Percentiles rank a stretch among this genome's conserved stretches.
Conservation (phyloP, 2,329 filamentous ascomycete species). For the Neopestalotiopsis sp. region DNA sequence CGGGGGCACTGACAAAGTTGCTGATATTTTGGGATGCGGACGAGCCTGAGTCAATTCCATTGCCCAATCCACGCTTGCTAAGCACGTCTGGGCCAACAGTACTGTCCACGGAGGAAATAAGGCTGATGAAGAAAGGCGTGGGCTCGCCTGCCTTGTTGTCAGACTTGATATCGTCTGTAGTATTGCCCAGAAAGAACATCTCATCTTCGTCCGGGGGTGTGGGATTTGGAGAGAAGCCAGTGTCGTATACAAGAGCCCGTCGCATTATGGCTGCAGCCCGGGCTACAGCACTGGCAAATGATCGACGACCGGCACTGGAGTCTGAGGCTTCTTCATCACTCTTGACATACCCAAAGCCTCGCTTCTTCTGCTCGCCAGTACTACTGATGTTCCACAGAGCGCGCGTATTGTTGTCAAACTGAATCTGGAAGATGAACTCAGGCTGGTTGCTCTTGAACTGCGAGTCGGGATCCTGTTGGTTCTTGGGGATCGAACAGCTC, state of each 20-base stretch:
- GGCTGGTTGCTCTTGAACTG: conserved; percentile 73
- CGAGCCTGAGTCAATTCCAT: conserved; percentile 30
- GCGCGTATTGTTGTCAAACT: conserved; percentile 67
- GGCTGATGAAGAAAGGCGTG: conserved; percentile 86
- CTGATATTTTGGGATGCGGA: conserved; percentile 50
- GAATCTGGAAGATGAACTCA: conserved; percentile 80
- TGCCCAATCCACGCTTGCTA: conserved; percentile 33
- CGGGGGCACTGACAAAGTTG: conserved; percentile 66
- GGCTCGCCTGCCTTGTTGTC: conserved; percentile 79
- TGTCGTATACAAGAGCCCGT: conserved; percentile 27
- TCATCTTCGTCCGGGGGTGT: conserved; percentile 68
- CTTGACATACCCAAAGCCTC: not conserved
- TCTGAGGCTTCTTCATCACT: not conserved
- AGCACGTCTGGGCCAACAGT: conserved; percentile 35
- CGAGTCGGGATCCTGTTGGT: conserved; percentile 67
- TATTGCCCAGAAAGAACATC: conserved; percentile 82
- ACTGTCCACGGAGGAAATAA: conserved; percentile 31
- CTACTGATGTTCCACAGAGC: conserved; percentile 53
- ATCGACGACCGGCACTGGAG: conserved; percentile 3
- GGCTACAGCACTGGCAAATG: conserved; percentile 17
- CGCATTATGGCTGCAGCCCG: conserved; percentile 22
- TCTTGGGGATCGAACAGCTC: conserved; percentile 86
- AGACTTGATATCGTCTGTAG: conserved; percentile 74
- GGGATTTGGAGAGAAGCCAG: conserved; percentile 56
- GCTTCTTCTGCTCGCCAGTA: conserved; percentile 19